Evolutionary conservation across 768 basidiomycete genomes (phyloP).

Genomic region (Termitomyces sp.): DNA sequence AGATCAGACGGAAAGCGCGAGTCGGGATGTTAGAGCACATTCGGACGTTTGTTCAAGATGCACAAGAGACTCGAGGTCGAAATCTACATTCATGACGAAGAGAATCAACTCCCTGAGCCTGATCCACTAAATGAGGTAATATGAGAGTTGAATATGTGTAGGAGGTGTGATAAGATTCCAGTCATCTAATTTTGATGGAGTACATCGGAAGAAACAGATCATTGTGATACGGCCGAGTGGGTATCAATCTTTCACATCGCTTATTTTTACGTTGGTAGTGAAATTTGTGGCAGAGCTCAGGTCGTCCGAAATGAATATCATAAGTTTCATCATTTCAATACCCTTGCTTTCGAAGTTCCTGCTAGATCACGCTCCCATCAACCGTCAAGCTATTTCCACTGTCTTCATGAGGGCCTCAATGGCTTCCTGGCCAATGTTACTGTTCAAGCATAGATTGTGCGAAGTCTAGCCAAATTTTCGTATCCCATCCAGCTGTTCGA

Average conservation of each 20-base stretch:
- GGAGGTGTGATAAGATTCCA: too few relatives aligned
- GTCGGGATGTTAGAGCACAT: slow-evolving; percentile 7
- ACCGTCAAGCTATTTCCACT: background rate
- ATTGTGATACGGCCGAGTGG: too few relatives aligned
- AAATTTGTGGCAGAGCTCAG: too few relatives aligned
- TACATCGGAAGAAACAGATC: too few relatives aligned
- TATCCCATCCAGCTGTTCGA: background rate
- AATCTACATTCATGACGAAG: slow-evolving; percentile 26
- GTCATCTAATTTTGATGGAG: too few relatives aligned
- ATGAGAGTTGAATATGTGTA: background rate
- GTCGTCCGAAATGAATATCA: too few relatives aligned
- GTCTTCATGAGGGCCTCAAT: background rate
- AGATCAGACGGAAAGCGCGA: background rate
- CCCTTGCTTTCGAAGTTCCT: background rate
- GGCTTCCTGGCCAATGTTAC: background rate
- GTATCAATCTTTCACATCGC: too few relatives aligned
- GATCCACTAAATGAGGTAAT: background rate
- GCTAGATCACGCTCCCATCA: background rate
- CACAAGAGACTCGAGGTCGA: slow-evolving; percentile 56
- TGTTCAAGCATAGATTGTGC: background rate
- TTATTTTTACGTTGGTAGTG: too few relatives aligned
- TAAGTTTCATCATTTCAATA: too few relatives aligned
- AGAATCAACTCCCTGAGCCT: background rate
- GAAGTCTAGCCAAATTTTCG: background rate
- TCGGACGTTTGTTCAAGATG: slow-evolving; percentile 59